Base-by-base conservation (phyloP, 805 yeast species). In the Candida piceae region DNA sequence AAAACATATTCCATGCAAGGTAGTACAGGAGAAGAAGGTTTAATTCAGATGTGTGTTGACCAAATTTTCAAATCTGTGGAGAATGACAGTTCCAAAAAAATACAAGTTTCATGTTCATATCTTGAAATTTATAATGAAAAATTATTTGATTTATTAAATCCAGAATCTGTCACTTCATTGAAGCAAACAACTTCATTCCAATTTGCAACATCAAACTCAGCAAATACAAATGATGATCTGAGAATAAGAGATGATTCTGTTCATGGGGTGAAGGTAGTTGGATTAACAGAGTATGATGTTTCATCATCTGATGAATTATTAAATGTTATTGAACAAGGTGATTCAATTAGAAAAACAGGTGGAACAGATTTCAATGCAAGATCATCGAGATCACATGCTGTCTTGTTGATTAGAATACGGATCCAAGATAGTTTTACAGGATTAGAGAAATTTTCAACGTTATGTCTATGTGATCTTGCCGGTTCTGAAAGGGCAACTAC, bases 401-500 rank as follows among this genome's bases (percentile, higher is more conserved):
- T 90, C 16, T 76, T 90, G 7, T 79, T 84, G 55, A 69, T 93
- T 16, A 67, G 78, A 40, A 55, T 90, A 13, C 64, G 65, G 3
- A 57, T 66, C 4, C 64, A 69, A 2, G 74, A 72, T 55, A 37
- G 63, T 10, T 44, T 52, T 1, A 59, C 66, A 10, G 70, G 68
- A 5, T 46, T 55, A 0, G 71, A 67, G 36, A 48, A 48, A 17
- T 60, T 66, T 26, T 72, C 88, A 24, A 78, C 87, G 0, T 72
- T 90, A 22, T 85, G 90, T 23, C 68, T 90, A 38, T 90, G 97
- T 65, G 98, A 90, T 62, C 71, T 90, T 52, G 98, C 98, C 0
- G 98, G 98, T 20, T 84, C 95, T n/a, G 98, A 90, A 61, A 73
- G 84, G 35, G 95, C 94, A 0, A 76, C 81, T 3, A 69, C 84